phyloP scores from a whole-genome alignment of 2,329 filamentous ascomycete species.

The Stemphylium beticola region DNA sequence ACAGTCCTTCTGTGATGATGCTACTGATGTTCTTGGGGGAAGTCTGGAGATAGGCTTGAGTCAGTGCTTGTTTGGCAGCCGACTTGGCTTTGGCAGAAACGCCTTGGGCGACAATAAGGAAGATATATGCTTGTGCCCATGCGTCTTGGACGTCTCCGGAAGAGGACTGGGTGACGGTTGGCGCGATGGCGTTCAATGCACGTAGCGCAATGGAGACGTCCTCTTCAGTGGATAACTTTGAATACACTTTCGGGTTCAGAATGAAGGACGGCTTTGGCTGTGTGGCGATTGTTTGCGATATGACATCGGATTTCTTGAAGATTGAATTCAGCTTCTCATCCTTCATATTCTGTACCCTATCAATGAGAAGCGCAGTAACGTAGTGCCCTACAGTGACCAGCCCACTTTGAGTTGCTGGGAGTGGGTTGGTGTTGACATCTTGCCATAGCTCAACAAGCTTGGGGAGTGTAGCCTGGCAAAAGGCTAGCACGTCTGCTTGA shows the following conservation, averaged over 20 bases:
- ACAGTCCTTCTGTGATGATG: slow-evolving; percentile 75
- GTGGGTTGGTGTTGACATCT: slow-evolving; percentile 78
- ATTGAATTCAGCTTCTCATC: slow-evolving; percentile 63
- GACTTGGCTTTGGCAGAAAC: slow-evolving; percentile 69
- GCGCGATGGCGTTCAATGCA: slow-evolving; percentile 69
- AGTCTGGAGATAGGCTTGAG: slow-evolving; percentile 65
- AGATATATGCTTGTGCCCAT: slow-evolving; percentile 89
- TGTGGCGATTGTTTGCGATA: slow-evolving; percentile 69
- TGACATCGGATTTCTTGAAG: slow-evolving; percentile 67
- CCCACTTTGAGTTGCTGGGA: slow-evolving; percentile 80
- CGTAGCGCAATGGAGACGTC: slow-evolving; percentile 80
- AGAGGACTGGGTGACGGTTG: slow-evolving; percentile 60
- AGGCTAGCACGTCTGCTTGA: slow-evolving; percentile 53
- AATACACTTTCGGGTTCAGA: slow-evolving; percentile 82
- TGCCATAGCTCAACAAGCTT: slow-evolving; percentile 73
- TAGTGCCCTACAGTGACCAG: slow-evolving; percentile 82
- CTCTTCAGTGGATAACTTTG: slow-evolving; percentile 74
- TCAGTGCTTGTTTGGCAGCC: slow-evolving; percentile 66
- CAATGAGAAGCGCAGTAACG: slow-evolving; percentile 66
- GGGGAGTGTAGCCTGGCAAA: slow-evolving; percentile 59
- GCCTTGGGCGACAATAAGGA: slow-evolving; percentile 69
- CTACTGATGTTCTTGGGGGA: slow-evolving; percentile 64
- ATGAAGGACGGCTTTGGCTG: slow-evolving; percentile 89
- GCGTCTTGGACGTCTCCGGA: slow-evolving; percentile 61
- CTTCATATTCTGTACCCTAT: slow-evolving; percentile 60